Base-by-base conservation (phyloP, 345 rosid species). In the Garcia nutans region DNA sequence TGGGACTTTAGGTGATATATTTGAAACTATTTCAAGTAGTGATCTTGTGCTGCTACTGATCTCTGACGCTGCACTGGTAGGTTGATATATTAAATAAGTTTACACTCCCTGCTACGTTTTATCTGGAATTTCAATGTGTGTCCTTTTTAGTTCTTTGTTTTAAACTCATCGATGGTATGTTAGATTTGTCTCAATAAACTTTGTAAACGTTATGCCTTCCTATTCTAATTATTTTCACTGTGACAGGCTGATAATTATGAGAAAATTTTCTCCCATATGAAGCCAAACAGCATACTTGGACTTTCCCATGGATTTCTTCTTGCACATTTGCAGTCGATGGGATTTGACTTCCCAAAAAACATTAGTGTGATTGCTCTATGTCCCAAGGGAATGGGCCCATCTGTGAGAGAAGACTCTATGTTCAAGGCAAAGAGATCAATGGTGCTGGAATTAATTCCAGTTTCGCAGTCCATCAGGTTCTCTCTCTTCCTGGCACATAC, bases 371-470 rank as follows among this genome's bases (percentile, higher is more conserved):
- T 94, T 58, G 93, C 95, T 57, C 97, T 92, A 2, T 92, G 97
- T 56, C 95, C 97, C 59, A 91, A 94, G 81, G 93, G 91, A 61
- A 92, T 92, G 97, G 98, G 92, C 64, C 97, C 97, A 47, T 94
- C 94, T 71, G 95, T 92, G 31, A 89, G 31, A 89, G 97, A 80
- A 90, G 98, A 74, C 94, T 92, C 55, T 94, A 94, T 28, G 95
- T 94, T 58, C 95, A 92, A 78, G 95, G 97, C 31, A 92, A 89
- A 87, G 95, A 91, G 85, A 77, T 94, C 45, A 94, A 92, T 74
- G 98, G 97, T 82, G 97, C 95, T 68, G 97, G 98, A 83, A 94
- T 94, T 74, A 94, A 94, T 76, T 85, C 97, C 55, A 89, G 97
- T 83, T 92, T 94, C 78, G 95, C 86, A 13, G 94, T 92, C 28